Conservation (phyloP, 169 alveolate genomes). For the Eimeria brunetti region DNA sequence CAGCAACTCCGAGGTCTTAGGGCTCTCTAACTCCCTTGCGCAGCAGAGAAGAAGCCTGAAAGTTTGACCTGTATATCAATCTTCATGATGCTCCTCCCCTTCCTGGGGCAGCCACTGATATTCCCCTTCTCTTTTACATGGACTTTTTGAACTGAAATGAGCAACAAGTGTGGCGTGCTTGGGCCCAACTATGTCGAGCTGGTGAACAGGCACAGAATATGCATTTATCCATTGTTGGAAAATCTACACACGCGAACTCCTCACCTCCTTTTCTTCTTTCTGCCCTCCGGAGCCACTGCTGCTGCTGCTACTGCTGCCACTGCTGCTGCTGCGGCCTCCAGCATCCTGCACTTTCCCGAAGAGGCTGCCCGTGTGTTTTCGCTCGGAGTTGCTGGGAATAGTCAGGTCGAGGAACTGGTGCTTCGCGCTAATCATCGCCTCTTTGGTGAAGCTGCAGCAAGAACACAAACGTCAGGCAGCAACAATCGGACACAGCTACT, state of each 20-base stretch:
- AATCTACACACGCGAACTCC: not conserved
- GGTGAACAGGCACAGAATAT: too few species aligned
- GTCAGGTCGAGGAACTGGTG: conserved; percentile 80
- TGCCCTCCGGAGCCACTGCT: not conserved
- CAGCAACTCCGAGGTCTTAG: not conserved
- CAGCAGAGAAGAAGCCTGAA: not conserved
- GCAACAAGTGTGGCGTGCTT: too few species aligned
- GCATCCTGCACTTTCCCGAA: conserved; percentile 35
- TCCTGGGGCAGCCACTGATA: too few species aligned
- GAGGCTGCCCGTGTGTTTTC: conserved; percentile 56
- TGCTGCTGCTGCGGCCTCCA: conserved; percentile 43
- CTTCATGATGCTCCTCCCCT: too few species aligned
- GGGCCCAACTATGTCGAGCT: too few species aligned
- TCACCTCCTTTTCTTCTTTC: conserved; percentile 33
- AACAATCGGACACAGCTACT: too few species aligned
- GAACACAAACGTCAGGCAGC: not conserved
- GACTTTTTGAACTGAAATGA: too few species aligned
- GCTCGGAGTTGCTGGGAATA: conserved; percentile 62
- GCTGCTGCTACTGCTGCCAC: conserved; percentile 39
- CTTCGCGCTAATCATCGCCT: conserved; percentile 81
- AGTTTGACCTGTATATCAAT: too few species aligned
- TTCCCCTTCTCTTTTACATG: too few species aligned
- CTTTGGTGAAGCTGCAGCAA: conserved; percentile 80
- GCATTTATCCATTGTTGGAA: not conserved
- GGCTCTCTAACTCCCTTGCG: not conserved